Base-by-base conservation (phyloP, 495 filamentous ascomycete genomes). In the Neurospora sp. region DNA sequence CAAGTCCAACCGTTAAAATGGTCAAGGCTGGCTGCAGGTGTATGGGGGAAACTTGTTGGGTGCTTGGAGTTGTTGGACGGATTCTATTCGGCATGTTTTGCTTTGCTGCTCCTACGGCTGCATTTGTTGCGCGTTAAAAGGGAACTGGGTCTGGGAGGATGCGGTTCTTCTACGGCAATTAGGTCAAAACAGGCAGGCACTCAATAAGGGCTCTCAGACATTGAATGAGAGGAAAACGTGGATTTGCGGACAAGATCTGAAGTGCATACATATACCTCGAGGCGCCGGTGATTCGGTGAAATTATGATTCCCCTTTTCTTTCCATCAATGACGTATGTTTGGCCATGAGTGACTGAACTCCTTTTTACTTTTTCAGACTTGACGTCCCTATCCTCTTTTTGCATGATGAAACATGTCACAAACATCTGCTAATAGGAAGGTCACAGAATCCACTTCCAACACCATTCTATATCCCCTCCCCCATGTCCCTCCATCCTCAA, bases 1-100 rank as follows among this genome's bases (percentile, higher is more conserved):
- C 85, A 99, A 99, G 93, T 93, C 89, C 87, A 99, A 99, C 90
- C 93, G 96, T 91, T 99, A 98, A 85, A 84, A 71, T 66, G 77
- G 73, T 77, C 71, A 70, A 75, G 75, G 76, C 75, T 78, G 76
- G 79, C 79, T 75, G 74, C 76, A 80, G 48, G 78, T 79, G 76
- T 74, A 70, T 66, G 73, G 75, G 53, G 53, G 11, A 66, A 7
- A 37, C 82, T 84, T 81, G 78, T 69, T 76, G 77, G 74, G 71
- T 68, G 72, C 70, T 71, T 71, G 61, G 75, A 71, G 71, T 66
- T 76, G 74, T 69, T 80, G 79, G 77, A 82, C 78, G 84, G 81
- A 81, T 81, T 81, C 82, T 81, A 81, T 66, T 66, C 80, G 82
- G 82, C 83, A 84, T 84, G 79, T 84, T 83, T 79, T 79, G 73